A percentile compares a stretch with the other conserved stretches of the same genome.
These are phyloP conservation scores for Penicillium manginii DNA, from an alignment of 495 filamentous ascomycete genomes.

Conservation along the genomic window DNA sequence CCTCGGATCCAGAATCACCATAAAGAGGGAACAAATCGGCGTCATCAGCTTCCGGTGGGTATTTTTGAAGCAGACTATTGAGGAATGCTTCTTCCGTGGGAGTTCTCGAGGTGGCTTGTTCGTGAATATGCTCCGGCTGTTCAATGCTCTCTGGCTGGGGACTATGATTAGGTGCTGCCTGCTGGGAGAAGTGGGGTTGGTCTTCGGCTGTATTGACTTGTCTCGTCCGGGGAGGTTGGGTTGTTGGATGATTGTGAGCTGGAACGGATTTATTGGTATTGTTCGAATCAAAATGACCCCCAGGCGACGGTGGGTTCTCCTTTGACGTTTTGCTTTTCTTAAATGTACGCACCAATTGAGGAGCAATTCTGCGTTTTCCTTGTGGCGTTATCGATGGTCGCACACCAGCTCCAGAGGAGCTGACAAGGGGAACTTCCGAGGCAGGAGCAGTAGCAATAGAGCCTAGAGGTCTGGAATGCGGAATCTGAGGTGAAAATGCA, in stretches of 20 bases:
- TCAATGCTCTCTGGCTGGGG: background rate
- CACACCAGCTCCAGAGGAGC: background rate
- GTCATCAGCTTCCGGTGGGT: conserved; percentile 50
- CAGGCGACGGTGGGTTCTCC: background rate
- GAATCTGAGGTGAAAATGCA: background rate
- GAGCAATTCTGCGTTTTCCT: background rate
- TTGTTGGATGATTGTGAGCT: background rate
- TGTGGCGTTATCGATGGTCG: background rate
- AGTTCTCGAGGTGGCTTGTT: background rate
- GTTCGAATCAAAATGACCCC: background rate
- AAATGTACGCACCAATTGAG: background rate
- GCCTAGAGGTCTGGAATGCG: background rate
- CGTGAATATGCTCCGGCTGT: background rate
- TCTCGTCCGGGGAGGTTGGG: too few relatives aligned
- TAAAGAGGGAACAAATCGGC: conserved; percentile 58
- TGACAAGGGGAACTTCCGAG: background rate
- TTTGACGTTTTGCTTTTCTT: background rate
- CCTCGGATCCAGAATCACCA: conserved; percentile 66
- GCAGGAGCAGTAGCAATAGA: background rate
- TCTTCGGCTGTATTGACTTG: too few relatives aligned
- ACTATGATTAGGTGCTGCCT: background rate
- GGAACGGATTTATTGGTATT: background rate
- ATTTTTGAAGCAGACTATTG: conserved; percentile 46
- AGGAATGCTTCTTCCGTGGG: conserved; percentile 4
- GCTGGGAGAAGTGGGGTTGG: too few relatives aligned